Conservation (phyloP, 1,139 yeast genomes). For the Debaryomyces nepalensis region DNA sequence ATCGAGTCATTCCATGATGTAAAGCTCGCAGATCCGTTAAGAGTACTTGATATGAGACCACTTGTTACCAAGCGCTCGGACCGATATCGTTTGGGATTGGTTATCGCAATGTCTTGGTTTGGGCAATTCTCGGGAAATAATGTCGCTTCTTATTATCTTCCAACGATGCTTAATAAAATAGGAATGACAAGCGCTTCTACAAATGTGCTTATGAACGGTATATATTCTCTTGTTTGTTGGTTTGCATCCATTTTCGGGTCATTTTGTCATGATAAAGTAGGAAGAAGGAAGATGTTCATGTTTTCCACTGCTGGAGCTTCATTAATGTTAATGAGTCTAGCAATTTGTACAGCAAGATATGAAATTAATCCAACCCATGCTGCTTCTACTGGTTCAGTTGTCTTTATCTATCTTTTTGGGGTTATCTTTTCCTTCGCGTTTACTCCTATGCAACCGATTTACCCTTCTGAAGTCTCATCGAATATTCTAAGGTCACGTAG, state of each 20-base stretch:
- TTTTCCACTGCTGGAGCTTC: conserved; percentile 24
- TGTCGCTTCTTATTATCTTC: conserved; percentile 26
- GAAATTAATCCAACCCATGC: conserved; percentile 16
- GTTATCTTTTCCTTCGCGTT: conserved; percentile 26
- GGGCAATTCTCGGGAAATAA: conserved; percentile 27
- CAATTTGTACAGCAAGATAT: conserved; percentile 22
- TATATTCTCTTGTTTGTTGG: conserved; percentile 22
- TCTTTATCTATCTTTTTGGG: conserved; percentile 26
- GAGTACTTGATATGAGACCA: conserved; percentile 16
- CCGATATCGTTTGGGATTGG: conserved; percentile 14
- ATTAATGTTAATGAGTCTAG: conserved; percentile 21
- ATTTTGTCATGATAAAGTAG: conserved; percentile 20
- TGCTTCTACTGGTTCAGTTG: conserved; percentile 22
- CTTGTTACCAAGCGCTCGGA: conserved; percentile 14
- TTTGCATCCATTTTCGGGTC: conserved; percentile 24
- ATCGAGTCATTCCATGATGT: conserved; percentile 12
- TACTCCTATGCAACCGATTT: conserved; percentile 27
- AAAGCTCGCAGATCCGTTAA: conserved; percentile 12
- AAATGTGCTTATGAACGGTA: conserved; percentile 24
- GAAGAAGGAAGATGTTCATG: conserved; percentile 26
- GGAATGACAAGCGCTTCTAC: conserved; percentile 25
- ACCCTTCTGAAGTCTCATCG: conserved; percentile 26
- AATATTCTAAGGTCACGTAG: conserved; percentile 24
- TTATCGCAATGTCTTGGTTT: conserved; percentile 18
- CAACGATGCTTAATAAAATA: conserved; percentile 23